A percentile compares a stretch with the other conserved stretches of the same genome.
These are phyloP conservation scores for Stephanodiscus minutulus DNA, from an alignment of 108 stramenopile genomes.

Conservation along the genomic window DNA sequence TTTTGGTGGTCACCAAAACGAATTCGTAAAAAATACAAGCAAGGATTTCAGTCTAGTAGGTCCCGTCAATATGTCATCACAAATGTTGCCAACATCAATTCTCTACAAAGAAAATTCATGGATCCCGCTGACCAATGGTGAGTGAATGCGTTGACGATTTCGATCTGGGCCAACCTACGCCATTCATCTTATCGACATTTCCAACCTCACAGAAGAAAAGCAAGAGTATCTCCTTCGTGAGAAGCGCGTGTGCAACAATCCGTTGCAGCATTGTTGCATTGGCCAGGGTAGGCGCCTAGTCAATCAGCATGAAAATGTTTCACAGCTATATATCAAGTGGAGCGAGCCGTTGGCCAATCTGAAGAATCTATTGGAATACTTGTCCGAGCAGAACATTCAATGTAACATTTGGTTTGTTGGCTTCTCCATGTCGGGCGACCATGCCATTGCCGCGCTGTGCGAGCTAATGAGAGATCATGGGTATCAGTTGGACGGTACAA, in stretches of 20 bases:
- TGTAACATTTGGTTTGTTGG: slow-evolving; percentile 1
- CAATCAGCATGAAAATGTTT: background rate
- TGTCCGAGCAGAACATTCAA: background rate
- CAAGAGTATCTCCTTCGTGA: background rate
- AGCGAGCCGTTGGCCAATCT: background rate
- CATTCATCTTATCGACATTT: no score
- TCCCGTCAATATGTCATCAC: no score
- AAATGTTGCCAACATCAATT: no score
- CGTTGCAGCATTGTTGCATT: background rate
- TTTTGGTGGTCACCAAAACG: no score
- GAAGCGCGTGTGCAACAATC: background rate
- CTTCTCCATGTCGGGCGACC: background rate
- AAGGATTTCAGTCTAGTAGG: no score
- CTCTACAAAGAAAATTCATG: background rate
- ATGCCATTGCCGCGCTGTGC: slow-evolving; percentile 5
- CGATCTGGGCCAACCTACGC: no score
- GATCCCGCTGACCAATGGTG: background rate
- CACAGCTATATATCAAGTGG: background rate
- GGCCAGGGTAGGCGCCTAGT: background rate
- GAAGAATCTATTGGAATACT: no score
- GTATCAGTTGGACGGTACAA: background rate
- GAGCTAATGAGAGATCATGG: slow-evolving; percentile 1
- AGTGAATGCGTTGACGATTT: no score
- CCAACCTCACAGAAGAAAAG: background rate
- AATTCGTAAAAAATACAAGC: no score